phyloP scores from a whole-genome alignment of 306 rosid species.

The Fragaria iinumae region DNA sequence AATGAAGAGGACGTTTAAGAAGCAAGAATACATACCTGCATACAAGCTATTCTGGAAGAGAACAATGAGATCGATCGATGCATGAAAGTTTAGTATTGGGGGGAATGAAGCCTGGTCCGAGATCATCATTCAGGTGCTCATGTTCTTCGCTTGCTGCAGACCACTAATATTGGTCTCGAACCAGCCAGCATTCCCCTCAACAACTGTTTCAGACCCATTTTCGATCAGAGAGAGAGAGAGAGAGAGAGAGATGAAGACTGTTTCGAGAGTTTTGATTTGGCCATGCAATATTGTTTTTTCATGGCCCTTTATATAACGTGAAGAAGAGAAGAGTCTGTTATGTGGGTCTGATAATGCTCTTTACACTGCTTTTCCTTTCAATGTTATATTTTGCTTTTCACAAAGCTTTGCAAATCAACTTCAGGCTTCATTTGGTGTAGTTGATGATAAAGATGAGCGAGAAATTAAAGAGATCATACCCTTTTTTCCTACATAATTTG shows the following conservation, averaged over 20 bases:
- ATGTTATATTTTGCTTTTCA: slow-evolving; percentile 37
- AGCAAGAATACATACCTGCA: neutral
- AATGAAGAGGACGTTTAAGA: neutral
- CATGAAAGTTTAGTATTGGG: slow-evolving; percentile 41
- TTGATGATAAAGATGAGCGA: neutral
- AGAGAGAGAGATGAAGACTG: neutral
- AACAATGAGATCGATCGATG: neutral
- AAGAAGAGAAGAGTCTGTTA: slow-evolving; percentile 34
- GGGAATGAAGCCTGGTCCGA: slow-evolving; percentile 99
- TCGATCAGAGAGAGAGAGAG: slow-evolving; percentile 16
- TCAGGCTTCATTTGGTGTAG: slow-evolving; percentile 23
- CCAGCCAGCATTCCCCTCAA: slow-evolving; percentile 96
- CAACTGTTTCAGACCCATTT: slow-evolving; percentile 13
- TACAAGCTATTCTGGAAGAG: neutral
- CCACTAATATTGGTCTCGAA: slow-evolving; percentile 60
- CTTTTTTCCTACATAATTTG: slow-evolving; percentile 23
- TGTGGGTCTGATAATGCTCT: slow-evolving; percentile 47
- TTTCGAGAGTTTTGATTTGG: slow-evolving; percentile 45
- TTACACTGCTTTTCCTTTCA: slow-evolving; percentile 38
- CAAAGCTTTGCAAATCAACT: slow-evolving; percentile 27
- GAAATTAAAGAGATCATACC: neutral
- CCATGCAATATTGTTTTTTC: slow-evolving; percentile 66
- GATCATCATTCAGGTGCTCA: slow-evolving; percentile 49
- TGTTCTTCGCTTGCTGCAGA: slow-evolving; percentile 9
- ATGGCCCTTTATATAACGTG: slow-evolving; percentile 72